Base-by-base conservation (phyloP, 805 yeast species). In the Hagleromyces aurorensis region DNA sequence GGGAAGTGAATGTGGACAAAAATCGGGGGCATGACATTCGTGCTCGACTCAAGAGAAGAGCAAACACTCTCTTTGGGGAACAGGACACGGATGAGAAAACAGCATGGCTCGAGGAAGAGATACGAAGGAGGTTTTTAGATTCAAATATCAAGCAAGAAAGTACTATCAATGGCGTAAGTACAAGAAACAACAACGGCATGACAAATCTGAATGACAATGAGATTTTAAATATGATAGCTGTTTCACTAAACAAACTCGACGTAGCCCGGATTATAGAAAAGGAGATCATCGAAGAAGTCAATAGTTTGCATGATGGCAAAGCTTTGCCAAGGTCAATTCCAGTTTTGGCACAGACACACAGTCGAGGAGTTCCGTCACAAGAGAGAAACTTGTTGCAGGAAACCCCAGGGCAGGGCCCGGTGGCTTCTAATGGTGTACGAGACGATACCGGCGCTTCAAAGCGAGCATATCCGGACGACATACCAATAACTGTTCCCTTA, bases 11-110 rank as follows among this genome's bases (percentile, higher is more conserved):
- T 49, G 69, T 72, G 6, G 78, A 78, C 36, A 67, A 91, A 41
- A 87, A 87, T 55, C 78, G 83, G 59, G 95, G 86, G 52, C 79
- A 84, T 46, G 97, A 89, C 50, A 62, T 89, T 32, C 67, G 94
- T 30, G 73, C 82, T 0, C 64, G 97, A 32, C 77, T 89, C 13
- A 67, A 71, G 40, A 78, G 78, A 41, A 64, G 91, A 22, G 96
- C 96, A 0, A 63, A 60, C 21, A 59, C 57, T 12, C 57, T 78
- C 42, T 86, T 73, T 58, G 91, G 94, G 1, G 69, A 64, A 7
- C 64, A 57, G 1, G 75, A 72, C 5, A 57, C 78, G 7, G 65
- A 60, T 7, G 73, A 68, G 25, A 70, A 72, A 38, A 65, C 64
- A 31, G 61, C 67, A 22, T 89, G 96, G 96, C 67, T 83, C 19